phyloP scores from a whole-genome alignment of 805 yeast species.

The Wickerhamomyces sydowiorum region DNA sequence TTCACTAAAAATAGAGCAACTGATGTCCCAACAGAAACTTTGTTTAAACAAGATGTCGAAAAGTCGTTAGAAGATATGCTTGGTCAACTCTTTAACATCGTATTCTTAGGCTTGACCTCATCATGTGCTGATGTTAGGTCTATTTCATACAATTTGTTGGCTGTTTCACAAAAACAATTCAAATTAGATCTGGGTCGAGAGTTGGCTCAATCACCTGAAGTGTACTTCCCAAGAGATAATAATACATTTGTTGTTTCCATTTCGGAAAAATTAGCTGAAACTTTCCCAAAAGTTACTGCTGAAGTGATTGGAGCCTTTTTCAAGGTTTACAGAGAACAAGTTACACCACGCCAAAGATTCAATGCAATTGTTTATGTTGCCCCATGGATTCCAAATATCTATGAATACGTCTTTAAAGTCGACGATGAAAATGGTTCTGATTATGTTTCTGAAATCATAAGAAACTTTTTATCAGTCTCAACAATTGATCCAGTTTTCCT shows the following conservation, averaged over 20 bases:
- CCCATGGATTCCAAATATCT: slow-evolving; percentile 73
- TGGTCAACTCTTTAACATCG: slow-evolving; percentile 58
- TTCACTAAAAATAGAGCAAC: slow-evolving; percentile 55
- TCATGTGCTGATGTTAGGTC: slow-evolving; percentile 52
- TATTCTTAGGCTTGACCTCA: slow-evolving; percentile 63
- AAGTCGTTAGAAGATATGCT: slow-evolving; percentile 36
- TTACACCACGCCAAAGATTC: slow-evolving; percentile 21
- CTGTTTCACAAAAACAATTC: slow-evolving; percentile 56
- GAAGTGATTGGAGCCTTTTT: slow-evolving; percentile 48
- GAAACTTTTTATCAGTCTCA: slow-evolving; percentile 57
- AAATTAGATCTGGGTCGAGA: slow-evolving; percentile 54
- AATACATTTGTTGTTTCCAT: slow-evolving; percentile 53
- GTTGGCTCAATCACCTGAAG: slow-evolving; percentile 48
- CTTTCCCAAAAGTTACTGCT: slow-evolving; percentile 54
- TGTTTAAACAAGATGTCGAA: slow-evolving; percentile 8
- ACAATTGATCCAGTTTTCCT: slow-evolving; percentile 41
- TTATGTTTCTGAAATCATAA: slow-evolving; percentile 51
- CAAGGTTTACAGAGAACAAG: slow-evolving; percentile 42
- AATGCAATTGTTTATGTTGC: slow-evolving; percentile 40
- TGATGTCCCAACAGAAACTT: slow-evolving; percentile 18
- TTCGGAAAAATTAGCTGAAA: slow-evolving; percentile 49
- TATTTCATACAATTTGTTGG: slow-evolving; percentile 57
- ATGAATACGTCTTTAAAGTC: slow-evolving; percentile 46
- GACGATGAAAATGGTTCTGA: slow-evolving; percentile 57
- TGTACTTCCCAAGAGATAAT: slow-evolving; percentile 64